Conservation (phyloP, 768 basidiomycete species). For the Termitomyces sp. region DNA sequence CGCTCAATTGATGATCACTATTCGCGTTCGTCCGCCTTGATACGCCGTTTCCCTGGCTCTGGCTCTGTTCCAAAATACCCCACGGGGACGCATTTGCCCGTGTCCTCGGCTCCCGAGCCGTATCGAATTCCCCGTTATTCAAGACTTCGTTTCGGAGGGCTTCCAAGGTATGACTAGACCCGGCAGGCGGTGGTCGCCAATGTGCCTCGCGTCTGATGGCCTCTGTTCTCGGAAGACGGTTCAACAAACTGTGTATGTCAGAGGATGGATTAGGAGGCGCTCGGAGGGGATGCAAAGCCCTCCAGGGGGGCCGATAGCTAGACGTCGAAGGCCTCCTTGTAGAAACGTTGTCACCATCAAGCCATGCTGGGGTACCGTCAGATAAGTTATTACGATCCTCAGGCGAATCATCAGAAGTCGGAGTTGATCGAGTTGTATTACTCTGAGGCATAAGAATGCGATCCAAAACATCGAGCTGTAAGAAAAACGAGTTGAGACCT, state of each 20-base stretch:
- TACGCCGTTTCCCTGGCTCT: background rate
- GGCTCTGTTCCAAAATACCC: conserved; percentile 9
- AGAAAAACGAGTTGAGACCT: background rate
- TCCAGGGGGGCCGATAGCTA: conserved; percentile 2
- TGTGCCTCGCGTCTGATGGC: conserved; percentile 19
- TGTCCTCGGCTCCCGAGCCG: conserved; percentile 5
- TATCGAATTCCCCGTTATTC: conserved; percentile 20
- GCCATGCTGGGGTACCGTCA: background rate
- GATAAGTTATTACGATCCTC: background rate
- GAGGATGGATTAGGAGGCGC: background rate
- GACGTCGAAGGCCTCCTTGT: background rate
- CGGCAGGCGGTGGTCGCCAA: conserved; percentile 9
- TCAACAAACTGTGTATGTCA: conserved; percentile 20
- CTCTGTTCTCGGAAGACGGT: conserved; percentile 20
- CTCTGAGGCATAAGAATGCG: background rate
- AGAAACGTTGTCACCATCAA: background rate
- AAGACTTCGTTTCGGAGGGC: conserved; percentile 26
- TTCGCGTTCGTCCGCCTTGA: background rate
- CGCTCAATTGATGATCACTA: background rate
- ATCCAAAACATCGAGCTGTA: conserved; percentile 1
- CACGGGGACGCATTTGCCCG: conserved; percentile 6
- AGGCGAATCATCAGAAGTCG: background rate
- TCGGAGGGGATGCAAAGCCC: background rate
- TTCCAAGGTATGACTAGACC: conserved; percentile 24
- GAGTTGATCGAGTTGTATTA: background rate